Evolutionary conservation across 2,329 filamentous ascomycete genomes (phyloP).

Genomic region (Microcyclospora tardicrescens): DNA sequence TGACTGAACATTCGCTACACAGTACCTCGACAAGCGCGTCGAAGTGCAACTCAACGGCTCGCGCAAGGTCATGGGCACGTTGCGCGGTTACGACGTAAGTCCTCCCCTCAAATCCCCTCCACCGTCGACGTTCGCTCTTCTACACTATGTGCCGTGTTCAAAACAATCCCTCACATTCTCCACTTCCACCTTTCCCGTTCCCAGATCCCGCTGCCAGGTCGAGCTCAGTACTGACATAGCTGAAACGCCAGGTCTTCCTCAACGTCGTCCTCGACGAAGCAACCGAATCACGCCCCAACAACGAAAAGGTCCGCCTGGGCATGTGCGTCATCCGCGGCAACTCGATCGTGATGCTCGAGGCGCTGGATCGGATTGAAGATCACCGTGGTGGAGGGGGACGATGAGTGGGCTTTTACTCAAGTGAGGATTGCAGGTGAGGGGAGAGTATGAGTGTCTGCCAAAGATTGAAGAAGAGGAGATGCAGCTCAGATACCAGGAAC

Average conservation of each 20-base stretch:
- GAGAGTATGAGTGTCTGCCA: too few relatives aligned
- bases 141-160: background rate
- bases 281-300: constrained; percentile 82
- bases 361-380: constrained; percentile 27
- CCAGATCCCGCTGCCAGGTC: too few relatives aligned
- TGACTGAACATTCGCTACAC: constrained; percentile 2
- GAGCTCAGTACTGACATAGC: too few relatives aligned
- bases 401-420: background rate
- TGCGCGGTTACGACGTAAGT: constrained; percentile 90
- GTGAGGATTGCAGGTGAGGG: too few relatives aligned
- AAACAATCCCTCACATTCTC: too few relatives aligned
- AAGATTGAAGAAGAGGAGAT: too few relatives aligned
- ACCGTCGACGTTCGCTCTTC: background rate
- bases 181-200: background rate
- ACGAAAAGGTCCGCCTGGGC: constrained; percentile 78
- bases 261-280: constrained; percentile 98
- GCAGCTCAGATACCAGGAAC: too few relatives aligned
- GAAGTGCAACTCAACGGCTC: constrained; percentile 97
- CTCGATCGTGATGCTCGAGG: constrained; percentile 93
- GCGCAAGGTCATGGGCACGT: constrained; percentile 86
- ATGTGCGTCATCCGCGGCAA: constrained; percentile 77
- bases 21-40: constrained; percentile 99
- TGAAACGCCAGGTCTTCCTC: constrained; percentile 68
- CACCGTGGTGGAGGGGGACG: constrained; percentile 14
- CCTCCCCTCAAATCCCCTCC: too few relatives aligned